These are phyloP conservation scores for Leucaena leucocephala DNA, from an alignment of 306 rosid genomes.

Conservation along the genomic window DNA sequence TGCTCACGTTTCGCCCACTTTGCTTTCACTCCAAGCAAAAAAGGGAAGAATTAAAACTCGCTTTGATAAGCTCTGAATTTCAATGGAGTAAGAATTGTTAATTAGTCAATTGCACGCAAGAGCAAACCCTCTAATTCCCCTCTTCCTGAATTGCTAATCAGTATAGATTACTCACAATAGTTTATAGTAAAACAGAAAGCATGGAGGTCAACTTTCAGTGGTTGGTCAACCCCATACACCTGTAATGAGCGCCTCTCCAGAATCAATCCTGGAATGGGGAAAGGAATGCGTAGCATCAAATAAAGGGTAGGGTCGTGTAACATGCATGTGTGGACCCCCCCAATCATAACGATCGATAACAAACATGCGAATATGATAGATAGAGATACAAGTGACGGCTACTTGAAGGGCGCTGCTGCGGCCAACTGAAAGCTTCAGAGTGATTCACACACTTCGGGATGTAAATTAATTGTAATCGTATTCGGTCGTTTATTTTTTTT, in stretches of 20 bases:
- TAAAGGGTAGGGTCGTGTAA: constrained; percentile 10
- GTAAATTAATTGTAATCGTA: too few relatives aligned
- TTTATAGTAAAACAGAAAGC: too few relatives aligned
- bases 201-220: not conserved
- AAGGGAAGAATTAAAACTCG: too few relatives aligned
- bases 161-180: too few relatives aligned
- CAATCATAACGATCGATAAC: not conserved
- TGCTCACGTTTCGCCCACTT: not conserved
- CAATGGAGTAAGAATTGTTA: not conserved
- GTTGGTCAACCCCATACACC: not conserved
- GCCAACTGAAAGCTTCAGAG: not conserved
- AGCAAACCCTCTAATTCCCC: too few relatives aligned
- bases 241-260: not conserved
- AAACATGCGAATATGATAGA: not conserved
- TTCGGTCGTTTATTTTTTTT: too few relatives aligned
- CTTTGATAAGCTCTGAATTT: not conserved
- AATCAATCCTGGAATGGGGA: not conserved
- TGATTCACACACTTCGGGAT: too few relatives aligned
- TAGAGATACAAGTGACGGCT: not conserved
- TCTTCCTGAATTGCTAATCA: too few relatives aligned
- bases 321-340: constrained; percentile 23
- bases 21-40: not conserved
- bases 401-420: not conserved
- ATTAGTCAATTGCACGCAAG: too few relatives aligned
- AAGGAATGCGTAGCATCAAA: not conserved